These are phyloP conservation scores for Solioccasus polychromus DNA, from an alignment of 768 basidiomycete species.

Conservation along the genomic window DNA sequence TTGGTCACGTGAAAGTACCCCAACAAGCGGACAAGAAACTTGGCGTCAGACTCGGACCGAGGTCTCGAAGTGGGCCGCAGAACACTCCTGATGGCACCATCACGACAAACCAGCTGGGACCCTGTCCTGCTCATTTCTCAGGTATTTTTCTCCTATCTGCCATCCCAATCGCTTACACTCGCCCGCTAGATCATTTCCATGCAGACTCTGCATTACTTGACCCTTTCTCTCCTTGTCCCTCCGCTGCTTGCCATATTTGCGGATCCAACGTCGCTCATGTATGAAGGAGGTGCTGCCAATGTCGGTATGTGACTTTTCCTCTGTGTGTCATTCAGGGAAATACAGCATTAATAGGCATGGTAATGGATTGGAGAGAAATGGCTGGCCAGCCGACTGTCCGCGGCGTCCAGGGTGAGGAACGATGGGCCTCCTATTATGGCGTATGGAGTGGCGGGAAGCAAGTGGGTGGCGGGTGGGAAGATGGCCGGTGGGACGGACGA, in stretches of 20 bases:
- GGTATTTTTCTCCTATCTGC: slow-evolving; percentile 36
- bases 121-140: slow-evolving; percentile 86
- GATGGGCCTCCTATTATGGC: slow-evolving; percentile 66
- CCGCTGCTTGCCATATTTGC: slow-evolving; percentile 75
- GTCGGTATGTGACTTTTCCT: slow-evolving; percentile 50
- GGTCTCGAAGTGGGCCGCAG: not conserved
- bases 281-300: slow-evolving; percentile 78
- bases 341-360: slow-evolving; percentile 54
- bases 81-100: slow-evolving; percentile 30
- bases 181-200: slow-evolving; percentile 78
- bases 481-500: slow-evolving; percentile 59
- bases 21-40: too few relatives aligned
- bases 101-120: slow-evolving; percentile 72
- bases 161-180: not conserved
- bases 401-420: slow-evolving; percentile 57
- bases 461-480: slow-evolving; percentile 53
- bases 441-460: slow-evolving; percentile 81
- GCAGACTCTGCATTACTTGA: slow-evolving; percentile 92
- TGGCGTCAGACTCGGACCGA: not conserved
- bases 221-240: slow-evolving; percentile 78
- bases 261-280: slow-evolving; percentile 61
- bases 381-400: slow-evolving; percentile 78
- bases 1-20: slow-evolving; percentile 12
- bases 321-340: not conserved
- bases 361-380: slow-evolving; percentile 99